Percentiles rank a stretch among this genome's conserved stretches.
Conservation (phyloP, 768 basidiomycete species). For the Mrakia frigida region DNA sequence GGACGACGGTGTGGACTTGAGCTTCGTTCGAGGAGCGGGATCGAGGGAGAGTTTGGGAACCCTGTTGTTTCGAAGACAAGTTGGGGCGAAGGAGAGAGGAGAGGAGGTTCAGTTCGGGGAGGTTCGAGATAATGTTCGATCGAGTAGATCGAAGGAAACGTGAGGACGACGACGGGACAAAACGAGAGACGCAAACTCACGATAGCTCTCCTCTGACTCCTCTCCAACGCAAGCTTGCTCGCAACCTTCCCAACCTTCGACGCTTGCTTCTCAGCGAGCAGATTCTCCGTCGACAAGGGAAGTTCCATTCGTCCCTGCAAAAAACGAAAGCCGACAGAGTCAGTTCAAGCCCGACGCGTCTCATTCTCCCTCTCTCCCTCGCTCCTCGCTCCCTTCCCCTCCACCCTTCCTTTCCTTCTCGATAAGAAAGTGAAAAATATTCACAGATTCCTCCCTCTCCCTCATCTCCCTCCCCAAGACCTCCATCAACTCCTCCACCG, state of each 20-base stretch:
- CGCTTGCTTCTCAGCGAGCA: constrained; percentile 43
- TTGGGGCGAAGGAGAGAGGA: neutral
- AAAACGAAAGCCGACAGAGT: too few relatives aligned
- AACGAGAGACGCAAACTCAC: neutral
- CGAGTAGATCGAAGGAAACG: too few relatives aligned
- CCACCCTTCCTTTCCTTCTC: neutral
- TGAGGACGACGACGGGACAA: neutral
- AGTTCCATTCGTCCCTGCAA: constrained; percentile 32
- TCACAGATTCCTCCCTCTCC: neutral
- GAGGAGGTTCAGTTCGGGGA: too few relatives aligned
- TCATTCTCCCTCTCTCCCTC: too few relatives aligned
- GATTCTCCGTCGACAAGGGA: constrained; percentile 53
- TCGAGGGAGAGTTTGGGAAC: constrained; percentile 67
- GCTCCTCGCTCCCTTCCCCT: too few relatives aligned
- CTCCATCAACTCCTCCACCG: neutral
- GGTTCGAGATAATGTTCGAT: too few relatives aligned
- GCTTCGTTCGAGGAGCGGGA: constrained; percentile 36
- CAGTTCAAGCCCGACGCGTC: too few relatives aligned
- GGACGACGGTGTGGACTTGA: constrained; percentile 59
- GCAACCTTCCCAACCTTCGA: neutral
- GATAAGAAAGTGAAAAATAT: neutral
- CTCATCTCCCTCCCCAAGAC: neutral
- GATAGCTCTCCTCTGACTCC: neutral
- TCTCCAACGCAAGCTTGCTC: neutral
- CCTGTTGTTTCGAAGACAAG: constrained; percentile 44